Base-by-base conservation (phyloP, 768 basidiomycete species). In the Serendipita sp. region DNA sequence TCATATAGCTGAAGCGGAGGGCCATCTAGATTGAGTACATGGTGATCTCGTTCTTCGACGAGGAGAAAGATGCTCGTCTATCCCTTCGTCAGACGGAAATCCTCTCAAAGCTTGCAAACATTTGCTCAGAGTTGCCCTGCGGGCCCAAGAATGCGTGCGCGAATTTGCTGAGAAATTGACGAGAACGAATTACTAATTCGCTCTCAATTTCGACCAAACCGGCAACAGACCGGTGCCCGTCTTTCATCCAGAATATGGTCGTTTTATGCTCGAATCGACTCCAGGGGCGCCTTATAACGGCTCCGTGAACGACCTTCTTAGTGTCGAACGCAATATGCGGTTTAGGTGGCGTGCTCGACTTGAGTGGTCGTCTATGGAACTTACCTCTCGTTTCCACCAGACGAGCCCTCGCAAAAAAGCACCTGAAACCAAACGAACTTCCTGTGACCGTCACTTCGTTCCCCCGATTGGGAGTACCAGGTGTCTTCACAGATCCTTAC, bases 221-320 rank as follows among this genome's bases (percentile, higher is more conserved):
- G 56, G 44, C 66, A 91, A 88, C 44, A 76, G 84, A 48, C 78
- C 84, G 2, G 82, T 91, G 30, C 96, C 96, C 1, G 88, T 86
- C 11, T 98, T 94, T 71, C 96, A 98, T 72, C 95, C 95, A 16
- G 96, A 99, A 75, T 99, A 97, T 76, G 96, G 96, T 45, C 83
- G 94, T 44, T 98, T 90, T 77, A 99, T 99, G 96, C 81, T 99
- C 63, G 96, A 99, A 73, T 92, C 92, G 2, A 99, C 95, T 0
- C 96, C 96, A 0, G 96, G 96, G 2, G 84, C 86, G 58, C 96
- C 96, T 1, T 98, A 97, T 76, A 88, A 90, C 3, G 92, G 91
- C 8, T 86, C 83, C 15, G 83, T 98, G 45, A 79, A 80, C 30
- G 92, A 95, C 73, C 80, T 98, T 18, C 78, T 98, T 44, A 82